phyloP scores from a whole-genome alignment of 345 rosid genomes.

The Isatis tinctoria region DNA sequence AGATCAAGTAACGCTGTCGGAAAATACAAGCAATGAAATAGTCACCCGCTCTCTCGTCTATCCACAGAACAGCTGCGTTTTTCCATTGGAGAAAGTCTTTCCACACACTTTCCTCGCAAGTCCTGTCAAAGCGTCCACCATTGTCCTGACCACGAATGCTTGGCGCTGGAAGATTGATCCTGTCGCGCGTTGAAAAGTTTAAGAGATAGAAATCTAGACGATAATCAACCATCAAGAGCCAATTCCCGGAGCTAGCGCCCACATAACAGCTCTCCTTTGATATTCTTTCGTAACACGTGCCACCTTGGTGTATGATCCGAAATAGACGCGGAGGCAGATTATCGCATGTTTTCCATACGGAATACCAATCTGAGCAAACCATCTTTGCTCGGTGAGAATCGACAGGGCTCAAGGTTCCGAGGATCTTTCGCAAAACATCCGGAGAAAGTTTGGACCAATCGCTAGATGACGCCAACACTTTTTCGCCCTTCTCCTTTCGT shows the following conservation, averaged over 20 bases:
- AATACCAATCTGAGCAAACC: constrained; percentile 12
- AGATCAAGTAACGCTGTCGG: background rate
- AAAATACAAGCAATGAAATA: constrained; percentile 2
- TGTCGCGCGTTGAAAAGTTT: no score
- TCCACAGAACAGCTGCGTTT: no score
- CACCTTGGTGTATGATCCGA: constrained; percentile 12
- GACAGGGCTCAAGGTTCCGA: background rate
- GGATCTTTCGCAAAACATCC: background rate
- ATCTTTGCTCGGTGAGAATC: constrained; percentile 9
- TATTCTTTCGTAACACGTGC: no score
- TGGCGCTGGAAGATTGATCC: constrained; percentile 10
- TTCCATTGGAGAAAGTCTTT: background rate
- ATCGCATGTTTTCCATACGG: constrained; percentile 1
- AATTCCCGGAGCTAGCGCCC: no score
- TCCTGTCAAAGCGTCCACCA: background rate
- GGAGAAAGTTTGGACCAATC: constrained; percentile 16
- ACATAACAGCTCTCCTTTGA: constrained; percentile 40
- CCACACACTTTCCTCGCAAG: background rate
- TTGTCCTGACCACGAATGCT: background rate
- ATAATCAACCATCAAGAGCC: no score
- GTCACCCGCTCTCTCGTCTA: background rate
- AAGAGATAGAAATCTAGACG: no score
- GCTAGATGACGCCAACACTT: background rate
- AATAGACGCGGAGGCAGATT: background rate
- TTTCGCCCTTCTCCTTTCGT: background rate